These are phyloP conservation scores for Umbilicaria muhlenbergii DNA, from an alignment of 495 filamentous ascomycete genomes.

Conservation along the genomic window DNA sequence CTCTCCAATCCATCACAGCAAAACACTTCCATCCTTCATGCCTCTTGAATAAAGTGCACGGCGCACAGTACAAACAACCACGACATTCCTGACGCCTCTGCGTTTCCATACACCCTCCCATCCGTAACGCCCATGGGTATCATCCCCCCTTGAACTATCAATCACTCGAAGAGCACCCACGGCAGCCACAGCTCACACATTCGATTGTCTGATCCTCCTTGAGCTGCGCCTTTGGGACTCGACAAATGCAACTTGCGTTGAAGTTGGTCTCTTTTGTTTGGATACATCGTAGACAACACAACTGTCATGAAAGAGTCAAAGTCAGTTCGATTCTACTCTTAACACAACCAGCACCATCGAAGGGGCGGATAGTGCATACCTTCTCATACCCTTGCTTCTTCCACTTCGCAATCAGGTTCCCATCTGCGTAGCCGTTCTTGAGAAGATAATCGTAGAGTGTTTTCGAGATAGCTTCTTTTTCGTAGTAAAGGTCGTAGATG, in stretches of 20 bases:
- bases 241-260: slow-evolving; percentile 93
- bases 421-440: slow-evolving; percentile 92
- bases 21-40: too few species aligned
- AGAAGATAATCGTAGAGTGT: slow-evolving; percentile 88
- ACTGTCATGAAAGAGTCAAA: slow-evolving; percentile 21
- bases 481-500: slow-evolving; percentile 96
- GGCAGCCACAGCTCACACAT: slow-evolving; percentile 92
- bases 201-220: slow-evolving; percentile 83
- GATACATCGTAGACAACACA: slow-evolving; percentile 91
- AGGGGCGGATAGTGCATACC: slow-evolving; percentile 29
- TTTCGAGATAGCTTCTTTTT: slow-evolving; percentile 87
- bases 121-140: too few species aligned
- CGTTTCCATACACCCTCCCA: too few species aligned
- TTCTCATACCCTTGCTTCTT: slow-evolving; percentile 99
- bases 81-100: too few species aligned
- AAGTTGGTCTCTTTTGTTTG: slow-evolving; percentile 99
- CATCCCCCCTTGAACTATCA: slow-evolving; percentile 18
- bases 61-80: too few species aligned
- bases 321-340: neutral
- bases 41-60: too few species aligned
- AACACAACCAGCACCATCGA: neutral
- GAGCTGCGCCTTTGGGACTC: slow-evolving; percentile 80
- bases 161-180: slow-evolving; percentile 79
- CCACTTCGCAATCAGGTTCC: slow-evolving; percentile 95
- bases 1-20: too few species aligned